These are phyloP conservation scores for Colletotrichum shisoi DNA, from an alignment of 2,329 filamentous ascomycete species.

Conservation along the genomic window DNA sequence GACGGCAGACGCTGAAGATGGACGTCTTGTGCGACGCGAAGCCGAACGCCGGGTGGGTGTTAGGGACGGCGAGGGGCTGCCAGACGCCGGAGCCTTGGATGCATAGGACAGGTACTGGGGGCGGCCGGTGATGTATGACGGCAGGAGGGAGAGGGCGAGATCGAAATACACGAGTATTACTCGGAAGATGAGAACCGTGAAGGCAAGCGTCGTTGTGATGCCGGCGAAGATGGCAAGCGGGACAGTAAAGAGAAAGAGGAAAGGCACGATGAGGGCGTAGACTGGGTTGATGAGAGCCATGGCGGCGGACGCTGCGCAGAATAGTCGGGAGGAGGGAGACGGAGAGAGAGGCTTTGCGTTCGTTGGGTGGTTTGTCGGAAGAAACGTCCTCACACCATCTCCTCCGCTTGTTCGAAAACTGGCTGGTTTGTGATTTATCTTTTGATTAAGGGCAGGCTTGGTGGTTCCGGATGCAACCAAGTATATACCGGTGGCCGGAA, in stretches of 20 bases:
- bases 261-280: slow-evolving; percentile 66
- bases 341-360: neutral
- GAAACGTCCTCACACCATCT: slow-evolving; percentile 21
- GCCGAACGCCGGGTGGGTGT: slow-evolving; percentile 35
- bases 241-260: slow-evolving; percentile 68
- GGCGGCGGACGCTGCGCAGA: slow-evolving; percentile 31
- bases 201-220: slow-evolving; percentile 69
- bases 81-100: slow-evolving; percentile 41
- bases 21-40: slow-evolving; percentile 29
- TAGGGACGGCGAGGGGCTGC: slow-evolving; percentile 38
- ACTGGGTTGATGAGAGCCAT: slow-evolving; percentile 65
- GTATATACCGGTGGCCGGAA: slow-evolving; percentile 29
- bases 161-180: slow-evolving; percentile 70
- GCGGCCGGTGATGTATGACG: slow-evolving; percentile 60
- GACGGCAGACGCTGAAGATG: slow-evolving; percentile 26
- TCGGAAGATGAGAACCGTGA: slow-evolving; percentile 67
- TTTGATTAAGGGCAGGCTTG: slow-evolving; percentile 1
- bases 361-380: slow-evolving; percentile 14
- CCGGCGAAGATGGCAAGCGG: slow-evolving; percentile 70
- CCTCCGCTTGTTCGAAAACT: slow-evolving; percentile 19
- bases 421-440: slow-evolving; percentile 20
- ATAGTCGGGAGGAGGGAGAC: neutral
- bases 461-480: slow-evolving; percentile 22
- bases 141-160: slow-evolving; percentile 65
- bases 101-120: slow-evolving; percentile 45